phyloP scores from a whole-genome alignment of 108 stramenopile genomes.

The Chaetoceros muelleri region DNA sequence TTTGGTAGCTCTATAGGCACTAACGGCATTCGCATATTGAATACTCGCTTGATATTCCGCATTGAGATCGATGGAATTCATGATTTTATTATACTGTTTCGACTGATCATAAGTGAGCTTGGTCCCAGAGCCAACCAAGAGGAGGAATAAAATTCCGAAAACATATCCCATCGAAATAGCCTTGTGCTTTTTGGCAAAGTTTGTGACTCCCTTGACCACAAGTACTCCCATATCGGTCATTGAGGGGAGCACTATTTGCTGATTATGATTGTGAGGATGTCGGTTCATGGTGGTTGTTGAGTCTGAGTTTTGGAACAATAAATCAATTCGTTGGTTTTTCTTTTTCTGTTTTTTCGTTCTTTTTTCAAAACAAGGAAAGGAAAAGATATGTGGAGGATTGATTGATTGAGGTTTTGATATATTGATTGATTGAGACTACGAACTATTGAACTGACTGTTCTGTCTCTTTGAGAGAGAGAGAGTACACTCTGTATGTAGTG shows the following conservation, averaged over 20 bases:
- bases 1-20: conserved; percentile 57
- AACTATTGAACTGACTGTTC: no score
- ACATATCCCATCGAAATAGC: conserved; percentile 56
- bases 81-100: conserved; percentile 56
- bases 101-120: conserved; percentile 50
- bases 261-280: conserved; percentile 1
- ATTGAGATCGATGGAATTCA: conserved; percentile 69
- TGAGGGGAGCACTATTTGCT: conserved; percentile 21
- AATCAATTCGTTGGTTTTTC: no score
- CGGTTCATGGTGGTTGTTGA: no score
- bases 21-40: conserved; percentile 39
- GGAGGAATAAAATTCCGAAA: conserved; percentile 44
- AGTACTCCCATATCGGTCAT: conserved; percentile 29
- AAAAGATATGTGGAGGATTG: no score
- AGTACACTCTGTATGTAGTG: no score
- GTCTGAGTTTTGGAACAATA: no score
- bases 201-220: conserved; percentile 22
- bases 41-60: conserved; percentile 65
- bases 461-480: no score
- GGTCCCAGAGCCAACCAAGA: conserved; percentile 55
- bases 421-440: no score
- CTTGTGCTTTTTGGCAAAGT: conserved; percentile 54
- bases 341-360: no score
- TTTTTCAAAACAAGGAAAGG: no score
- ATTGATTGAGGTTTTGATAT: no score